Percentiles rank a stretch among this genome's conserved stretches.
phyloP scores from a whole-genome alignment of 129 eudicot species.

The Solidago caesia region DNA sequence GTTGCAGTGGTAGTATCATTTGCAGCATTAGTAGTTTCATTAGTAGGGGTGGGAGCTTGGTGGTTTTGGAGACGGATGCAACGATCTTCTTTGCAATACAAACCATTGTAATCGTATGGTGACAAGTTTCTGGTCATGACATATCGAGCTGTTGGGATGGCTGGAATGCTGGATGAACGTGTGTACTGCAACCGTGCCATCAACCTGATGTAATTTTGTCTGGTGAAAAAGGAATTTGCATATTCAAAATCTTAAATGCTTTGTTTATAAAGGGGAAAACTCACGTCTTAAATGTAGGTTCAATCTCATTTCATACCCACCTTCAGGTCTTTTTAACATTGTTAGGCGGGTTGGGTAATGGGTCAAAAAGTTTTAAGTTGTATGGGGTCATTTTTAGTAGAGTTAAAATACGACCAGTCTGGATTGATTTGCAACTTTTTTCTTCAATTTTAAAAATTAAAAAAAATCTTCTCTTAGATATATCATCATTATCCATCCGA shows the following conservation, averaged over 20 bases:
- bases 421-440: too few species aligned
- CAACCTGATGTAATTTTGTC: conserved; percentile 19
- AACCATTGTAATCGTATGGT: conserved; percentile 38
- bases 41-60: conserved; percentile 65
- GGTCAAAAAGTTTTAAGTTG: too few species aligned
- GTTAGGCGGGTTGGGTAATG: too few species aligned
- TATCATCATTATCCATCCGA: neutral
- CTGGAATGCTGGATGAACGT: neutral
- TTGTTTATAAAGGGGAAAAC: conserved; percentile 34
- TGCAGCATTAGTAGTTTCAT: conserved; percentile 37
- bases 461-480: too few species aligned
- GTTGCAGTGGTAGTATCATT: conserved; percentile 35
- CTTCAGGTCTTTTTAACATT: too few species aligned
- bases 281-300: conserved; percentile 25
- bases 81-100: conserved; percentile 55
- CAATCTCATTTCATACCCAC: too few species aligned
- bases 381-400: too few species aligned
- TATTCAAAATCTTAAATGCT: conserved; percentile 13
- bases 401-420: too few species aligned
- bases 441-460: too few species aligned
- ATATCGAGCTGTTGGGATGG: conserved; percentile 22
- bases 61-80: conserved; percentile 61
- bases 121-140: neutral
- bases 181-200: conserved; percentile 6
- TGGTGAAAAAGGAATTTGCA: conserved; percentile 21